These are phyloP conservation scores for Exophiala calicioides DNA, from an alignment of 2,329 filamentous ascomycete species.

Conservation along the genomic window DNA sequence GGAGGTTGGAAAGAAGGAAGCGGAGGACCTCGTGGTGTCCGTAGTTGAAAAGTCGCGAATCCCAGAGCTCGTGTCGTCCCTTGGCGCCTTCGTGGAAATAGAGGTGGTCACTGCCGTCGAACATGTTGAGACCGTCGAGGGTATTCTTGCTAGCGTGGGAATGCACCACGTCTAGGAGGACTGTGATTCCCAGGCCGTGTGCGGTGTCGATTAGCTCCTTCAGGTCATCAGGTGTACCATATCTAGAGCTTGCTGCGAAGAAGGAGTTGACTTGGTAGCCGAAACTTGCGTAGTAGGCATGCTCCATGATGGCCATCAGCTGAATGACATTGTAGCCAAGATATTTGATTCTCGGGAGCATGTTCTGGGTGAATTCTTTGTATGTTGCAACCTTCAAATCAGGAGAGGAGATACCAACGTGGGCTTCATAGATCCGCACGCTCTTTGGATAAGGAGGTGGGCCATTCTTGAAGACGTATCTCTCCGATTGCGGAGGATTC, in stretches of 20 bases:
- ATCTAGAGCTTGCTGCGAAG: conserved; percentile 94
- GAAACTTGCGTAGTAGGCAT: conserved; percentile 98
- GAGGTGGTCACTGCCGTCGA: conserved; percentile 90
- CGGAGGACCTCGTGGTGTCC: conserved; percentile 89
- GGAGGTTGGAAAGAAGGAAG: conserved; percentile 92
- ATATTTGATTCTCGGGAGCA: conserved; percentile 85
- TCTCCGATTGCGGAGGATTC: conserved; percentile 79
- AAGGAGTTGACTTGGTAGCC: conserved; percentile 99
- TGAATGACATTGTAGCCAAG: conserved; percentile 98
- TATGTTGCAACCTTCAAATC: conserved; percentile 88
- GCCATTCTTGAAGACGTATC: conserved; percentile 80
- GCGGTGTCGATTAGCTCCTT: conserved; percentile 97
- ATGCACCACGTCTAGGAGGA: conserved; percentile 93
- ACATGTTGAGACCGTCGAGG: conserved; percentile 89
- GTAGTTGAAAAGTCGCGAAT: conserved; percentile 96
- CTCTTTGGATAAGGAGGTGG: conserved; percentile 81
- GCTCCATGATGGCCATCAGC: conserved; percentile 98
- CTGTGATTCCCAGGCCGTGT: conserved; percentile 84
- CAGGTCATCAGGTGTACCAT: conserved; percentile 88
- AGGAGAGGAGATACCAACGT: conserved; percentile 93
- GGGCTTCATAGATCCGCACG: conserved; percentile 95
- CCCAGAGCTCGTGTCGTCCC: conserved; percentile 90
- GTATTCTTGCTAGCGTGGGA: conserved; percentile 98
- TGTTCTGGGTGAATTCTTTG: conserved; percentile 93
- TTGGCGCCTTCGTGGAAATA: conserved; percentile 90